Evolutionary conservation across 2,329 filamentous ascomycete genomes (phyloP), one percentile per base, ranked within the genome.

Genomic region (Helicocarpus griseus): DNA sequence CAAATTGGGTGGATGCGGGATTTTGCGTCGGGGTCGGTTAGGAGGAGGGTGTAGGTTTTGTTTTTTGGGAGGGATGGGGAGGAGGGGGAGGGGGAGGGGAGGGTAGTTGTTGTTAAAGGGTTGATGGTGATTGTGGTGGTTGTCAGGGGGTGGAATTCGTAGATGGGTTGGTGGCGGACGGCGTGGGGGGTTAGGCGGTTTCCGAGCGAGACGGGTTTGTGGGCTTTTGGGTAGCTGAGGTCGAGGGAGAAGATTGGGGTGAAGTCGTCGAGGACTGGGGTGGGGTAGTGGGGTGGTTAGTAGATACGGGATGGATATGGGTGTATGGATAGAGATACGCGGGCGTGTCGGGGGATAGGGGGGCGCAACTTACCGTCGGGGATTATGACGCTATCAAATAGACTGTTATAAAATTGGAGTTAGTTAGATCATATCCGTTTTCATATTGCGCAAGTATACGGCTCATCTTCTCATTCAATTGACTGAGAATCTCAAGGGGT

Each of bases 21-120:
- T 2, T 75, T 77, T n/a, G 78, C 78, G 62, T 82, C 78, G 0
- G 79, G 79, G 58, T 82, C 78, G 1, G 78, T 80, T 3, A 81
- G 65, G 9, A 73, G 70, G 48, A 81, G 54, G 3, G 73, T 73
- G 53, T 78, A 75, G 36, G 54, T 57, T 13, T 68, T 62, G 48
- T 63, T 19, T 40, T 13, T 11, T 39, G 21, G 55, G 36, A 59
- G 56, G 6, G 58, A 53, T 22, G 44, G 41, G 49, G 40, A 35
- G 38, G 49, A 43, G 24, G 57, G 63, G 11, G 58, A 57, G 26
- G 65, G 59, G n/a, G n/a, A n/a, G n/a, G n/a, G n/a, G n/a, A n/a
- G n/a, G n/a, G n/a, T n/a, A n/a, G n/a, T n/a, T n/a, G n/a, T n/a
- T n/a, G n/a, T n/a, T n/a, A n/a, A n/a, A n/a, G n/a, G n/a, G n/a